A percentile compares a stretch with the other conserved stretches of the same genome.
phyloP scores from a whole-genome alignment of 257 asterid species.

The Henckelia pumila region DNA sequence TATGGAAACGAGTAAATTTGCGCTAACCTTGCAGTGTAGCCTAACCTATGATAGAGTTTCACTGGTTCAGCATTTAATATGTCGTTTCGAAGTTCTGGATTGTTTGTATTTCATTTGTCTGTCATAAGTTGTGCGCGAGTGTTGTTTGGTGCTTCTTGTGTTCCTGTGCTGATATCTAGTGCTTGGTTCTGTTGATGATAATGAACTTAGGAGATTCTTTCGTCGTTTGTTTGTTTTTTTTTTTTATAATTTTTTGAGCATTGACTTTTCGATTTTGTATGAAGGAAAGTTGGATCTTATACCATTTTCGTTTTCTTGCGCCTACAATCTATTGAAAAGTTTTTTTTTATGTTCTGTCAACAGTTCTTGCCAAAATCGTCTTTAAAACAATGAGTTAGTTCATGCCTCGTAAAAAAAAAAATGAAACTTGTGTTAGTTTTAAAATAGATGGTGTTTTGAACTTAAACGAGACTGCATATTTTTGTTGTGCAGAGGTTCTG shows the following conservation, averaged over 20 bases:
- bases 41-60: no score
- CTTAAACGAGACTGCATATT: not conserved
- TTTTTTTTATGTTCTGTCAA: not conserved
- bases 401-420: not conserved
- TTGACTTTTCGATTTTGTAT: not conserved
- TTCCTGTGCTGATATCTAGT: not conserved
- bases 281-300: not conserved
- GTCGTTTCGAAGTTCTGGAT: not conserved
- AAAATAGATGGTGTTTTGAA: not conserved
- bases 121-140: not conserved
- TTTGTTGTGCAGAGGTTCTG: slow-evolving; percentile 21
- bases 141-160: not conserved
- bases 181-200: not conserved
- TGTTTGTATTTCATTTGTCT: no score
- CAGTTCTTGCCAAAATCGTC: not conserved
- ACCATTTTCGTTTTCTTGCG: no score
- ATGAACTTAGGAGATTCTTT: not conserved
- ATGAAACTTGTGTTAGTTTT: not conserved
- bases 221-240: not conserved
- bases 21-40: not conserved
- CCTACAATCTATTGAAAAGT: not conserved
- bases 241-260: no score
- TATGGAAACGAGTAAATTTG: not conserved
- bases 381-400: not conserved
- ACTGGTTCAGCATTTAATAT: not conserved